Conservation (phyloP, 1,284 basidiomycete species). For the Mycena sp. region DNA sequence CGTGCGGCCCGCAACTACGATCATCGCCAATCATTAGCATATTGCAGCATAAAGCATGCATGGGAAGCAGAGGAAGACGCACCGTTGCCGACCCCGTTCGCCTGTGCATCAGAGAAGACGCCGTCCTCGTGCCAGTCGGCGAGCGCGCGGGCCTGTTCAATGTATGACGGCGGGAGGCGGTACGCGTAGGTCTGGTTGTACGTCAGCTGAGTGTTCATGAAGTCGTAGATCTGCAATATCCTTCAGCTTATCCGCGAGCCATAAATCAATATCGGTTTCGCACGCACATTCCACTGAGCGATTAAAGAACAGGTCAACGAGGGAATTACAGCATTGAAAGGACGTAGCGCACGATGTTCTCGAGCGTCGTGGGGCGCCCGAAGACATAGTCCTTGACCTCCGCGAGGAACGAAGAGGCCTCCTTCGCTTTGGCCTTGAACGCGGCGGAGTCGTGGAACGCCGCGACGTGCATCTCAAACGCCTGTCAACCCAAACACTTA, state of each 20-base stretch:
- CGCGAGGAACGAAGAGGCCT: constrained; percentile 73
- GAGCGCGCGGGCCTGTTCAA: constrained; percentile 74
- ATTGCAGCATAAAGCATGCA: background rate
- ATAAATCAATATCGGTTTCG: background rate
- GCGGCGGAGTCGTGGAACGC: constrained; percentile 63
- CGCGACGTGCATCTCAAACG: constrained; percentile 68
- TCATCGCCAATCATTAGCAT: background rate
- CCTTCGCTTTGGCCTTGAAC: constrained; percentile 69
- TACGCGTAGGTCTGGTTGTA: constrained; percentile 86
- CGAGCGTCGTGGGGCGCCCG: constrained; percentile 70
- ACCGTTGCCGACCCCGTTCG: constrained; percentile 79
- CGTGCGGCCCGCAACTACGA: constrained; percentile 80
- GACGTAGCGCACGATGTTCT: constrained; percentile 64
- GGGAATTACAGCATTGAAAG: background rate
- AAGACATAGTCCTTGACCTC: constrained; percentile 74
- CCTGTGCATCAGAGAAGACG: constrained; percentile 72
- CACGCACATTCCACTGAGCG: constrained; percentile 27
- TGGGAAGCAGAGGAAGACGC: constrained; percentile 52
- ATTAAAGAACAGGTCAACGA: background rate
- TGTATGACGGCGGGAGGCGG: constrained; percentile 72
- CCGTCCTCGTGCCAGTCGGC: constrained; percentile 78
- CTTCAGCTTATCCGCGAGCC: background rate
- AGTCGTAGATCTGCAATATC: constrained; percentile 71
- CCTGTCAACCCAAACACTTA: constrained; percentile 46
- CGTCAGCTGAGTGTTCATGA: constrained; percentile 75